Base-by-base conservation (phyloP, 495 filamentous ascomycete species). In the Penicillium manginii region DNA sequence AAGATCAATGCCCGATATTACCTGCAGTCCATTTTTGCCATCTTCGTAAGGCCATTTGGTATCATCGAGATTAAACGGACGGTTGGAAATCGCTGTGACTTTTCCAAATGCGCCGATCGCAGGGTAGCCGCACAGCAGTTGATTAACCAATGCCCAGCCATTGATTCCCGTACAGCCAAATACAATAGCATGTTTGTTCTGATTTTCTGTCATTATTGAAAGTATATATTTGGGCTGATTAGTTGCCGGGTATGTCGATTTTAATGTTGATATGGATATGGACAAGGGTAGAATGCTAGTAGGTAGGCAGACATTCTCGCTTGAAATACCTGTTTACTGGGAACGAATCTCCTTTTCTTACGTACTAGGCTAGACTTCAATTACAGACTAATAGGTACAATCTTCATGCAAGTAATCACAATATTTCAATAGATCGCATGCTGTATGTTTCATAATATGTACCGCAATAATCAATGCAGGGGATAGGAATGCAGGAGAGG, bases 61-160 rank as follows among this genome's bases (percentile, higher is more conserved):
- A 39, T 66, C 68, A 35, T 77, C 73, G 15, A 49, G 18, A 12
- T 59, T 65, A 45, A 78, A 67, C 17, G 75, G 72, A 9, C 78
- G 67, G 54, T 81, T 80, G 51, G 76, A 66, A 35, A 81, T 58
- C 17, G 77, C 77, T 5, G 77, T 79, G n/a, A 81, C 71, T 52
- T 65, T 72, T 3, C 50, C 50, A 60, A 81, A 81, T 11, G 63
- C 62, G 23, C 71, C 73, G 15, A 67, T 50, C 8, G 65, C 61
- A 6, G 78, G 78, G 55, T 79, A 81, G 45, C 65, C 74, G 23
- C 66, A 59, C 11, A 81, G 63, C 18, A 81, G 62, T 29, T 68
- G 61, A 57, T 80, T 81, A 14, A 71, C 71, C 21, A 80, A 66
- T n/a, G 77, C 77, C 78, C 77, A 81, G 53, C 77, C 77, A 42